A percentile compares a stretch with the other conserved stretches of the same genome.
Evolutionary conservation across 179 eudicot species (phyloP).

Genomic region (Beta corolliflora): DNA sequence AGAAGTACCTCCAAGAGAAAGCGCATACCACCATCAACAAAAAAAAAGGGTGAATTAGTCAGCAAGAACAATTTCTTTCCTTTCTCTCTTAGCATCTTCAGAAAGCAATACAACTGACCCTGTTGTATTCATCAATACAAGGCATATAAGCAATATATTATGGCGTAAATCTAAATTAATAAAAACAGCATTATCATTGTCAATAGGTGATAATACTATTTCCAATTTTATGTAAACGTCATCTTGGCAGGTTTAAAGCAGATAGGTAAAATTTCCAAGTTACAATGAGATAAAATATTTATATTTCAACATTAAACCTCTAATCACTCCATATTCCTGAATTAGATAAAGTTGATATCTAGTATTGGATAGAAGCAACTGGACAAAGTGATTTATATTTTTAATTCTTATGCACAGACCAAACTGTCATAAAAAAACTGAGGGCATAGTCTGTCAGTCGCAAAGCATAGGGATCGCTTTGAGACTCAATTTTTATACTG

Average conservation of each 20-base stretch:
- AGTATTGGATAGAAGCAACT: background rate
- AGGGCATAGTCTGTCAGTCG: no score
- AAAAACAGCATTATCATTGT: constrained; percentile 6
- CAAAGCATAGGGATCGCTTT: no score
- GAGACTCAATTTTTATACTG: no score
- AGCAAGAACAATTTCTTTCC: constrained; percentile 96
- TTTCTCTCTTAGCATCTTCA: constrained; percentile 79
- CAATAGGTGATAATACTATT: background rate
- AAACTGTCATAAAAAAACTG: background rate
- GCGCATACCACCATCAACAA: constrained; percentile 99
- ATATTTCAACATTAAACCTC: background rate
- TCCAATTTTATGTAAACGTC: background rate
- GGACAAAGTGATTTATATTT: background rate
- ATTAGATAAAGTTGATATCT: background rate
- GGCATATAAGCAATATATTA: background rate
- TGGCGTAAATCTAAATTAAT: background rate
- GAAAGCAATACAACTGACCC: constrained; percentile 71
- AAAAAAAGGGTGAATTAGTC: constrained; percentile 94
- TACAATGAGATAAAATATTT: background rate
- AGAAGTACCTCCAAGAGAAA: constrained; percentile 82
- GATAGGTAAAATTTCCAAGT: background rate
- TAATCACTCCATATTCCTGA: background rate
- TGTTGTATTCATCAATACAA: constrained; percentile 36
- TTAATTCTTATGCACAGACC: background rate
- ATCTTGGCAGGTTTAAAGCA: background rate